Percentiles rank a stretch among this genome's conserved stretches.
Conservation (phyloP, 257 asterid genomes). For the Prunella vulgaris region DNA sequence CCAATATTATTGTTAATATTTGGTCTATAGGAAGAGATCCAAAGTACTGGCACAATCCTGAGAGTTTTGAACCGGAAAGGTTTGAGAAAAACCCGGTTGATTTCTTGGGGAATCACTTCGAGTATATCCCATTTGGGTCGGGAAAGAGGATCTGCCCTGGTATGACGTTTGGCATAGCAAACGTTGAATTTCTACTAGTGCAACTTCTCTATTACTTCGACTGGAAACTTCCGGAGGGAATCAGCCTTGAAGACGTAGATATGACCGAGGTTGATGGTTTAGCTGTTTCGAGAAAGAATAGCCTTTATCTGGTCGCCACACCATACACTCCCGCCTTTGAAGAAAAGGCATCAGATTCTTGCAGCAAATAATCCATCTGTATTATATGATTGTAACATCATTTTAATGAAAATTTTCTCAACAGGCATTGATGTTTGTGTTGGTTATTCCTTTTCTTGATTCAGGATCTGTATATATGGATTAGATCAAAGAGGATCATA, state of each 20-base stretch:
- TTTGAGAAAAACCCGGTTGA: constrained; percentile 24
- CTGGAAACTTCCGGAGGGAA: constrained; percentile 31
- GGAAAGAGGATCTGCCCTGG: constrained; percentile 43
- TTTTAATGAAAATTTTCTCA: not conserved
- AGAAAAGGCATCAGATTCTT: not conserved
- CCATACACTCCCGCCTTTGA: not conserved
- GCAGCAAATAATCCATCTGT: not conserved
- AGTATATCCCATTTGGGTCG: constrained; percentile 36
- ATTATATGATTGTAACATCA: not conserved
- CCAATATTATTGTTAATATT: constrained; percentile 22
- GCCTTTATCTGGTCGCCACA: constrained; percentile 24
- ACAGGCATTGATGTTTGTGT: not conserved
- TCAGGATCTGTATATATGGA: no score
- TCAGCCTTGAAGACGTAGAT: constrained; percentile 1
- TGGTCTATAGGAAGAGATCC: constrained; percentile 39
- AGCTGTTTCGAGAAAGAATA: constrained; percentile 17
- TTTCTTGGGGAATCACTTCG: constrained; percentile 32
- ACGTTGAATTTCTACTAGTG: constrained; percentile 23
- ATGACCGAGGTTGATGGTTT: constrained; percentile 27
- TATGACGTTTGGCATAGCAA: constrained; percentile 26
- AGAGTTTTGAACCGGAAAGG: constrained; percentile 40
- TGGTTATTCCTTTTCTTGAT: not conserved
- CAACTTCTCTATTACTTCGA: constrained; percentile 28
- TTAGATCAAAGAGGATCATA: not conserved
- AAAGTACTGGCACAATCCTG: constrained; percentile 29